A percentile compares a stretch with the other conserved stretches of the same genome.
These are phyloP conservation scores for Novymonas esmeraldas DNA, from an alignment of 208 protist genomes.

Conservation along the genomic window DNA sequence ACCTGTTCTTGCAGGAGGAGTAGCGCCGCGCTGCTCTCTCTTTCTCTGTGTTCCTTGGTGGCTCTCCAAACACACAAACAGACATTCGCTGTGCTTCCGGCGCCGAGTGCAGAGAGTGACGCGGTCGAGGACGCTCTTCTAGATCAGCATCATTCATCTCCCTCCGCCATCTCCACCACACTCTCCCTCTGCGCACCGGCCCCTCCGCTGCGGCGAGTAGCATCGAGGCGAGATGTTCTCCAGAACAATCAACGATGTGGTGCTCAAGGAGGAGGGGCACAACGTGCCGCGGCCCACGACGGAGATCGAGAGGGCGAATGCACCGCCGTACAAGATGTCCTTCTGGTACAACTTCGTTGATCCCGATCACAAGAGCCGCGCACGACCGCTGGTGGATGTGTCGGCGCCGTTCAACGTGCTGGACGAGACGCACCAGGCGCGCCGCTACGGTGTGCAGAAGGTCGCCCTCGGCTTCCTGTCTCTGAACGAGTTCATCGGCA, in stretches of 20 bases:
- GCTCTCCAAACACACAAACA: no score
- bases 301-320: conserved; percentile 35
- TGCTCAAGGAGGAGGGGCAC: conserved; percentile 61
- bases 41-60: conserved; percentile 7
- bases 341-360: conserved; percentile 68
- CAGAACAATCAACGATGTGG: conserved; percentile 54
- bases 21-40: no score
- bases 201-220: neutral
- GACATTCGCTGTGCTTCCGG: no score
- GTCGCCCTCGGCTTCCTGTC: conserved; percentile 61
- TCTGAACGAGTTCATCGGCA: conserved; percentile 72
- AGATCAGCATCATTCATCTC: no score
- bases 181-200: neutral
- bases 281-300: conserved; percentile 39
- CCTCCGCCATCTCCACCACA: neutral
- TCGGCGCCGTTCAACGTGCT: conserved; percentile 77
- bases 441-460: conserved; percentile 70
- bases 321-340: conserved; percentile 52
- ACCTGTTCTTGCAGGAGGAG: neutral
- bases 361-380: conserved; percentile 36
- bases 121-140: no score
- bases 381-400: conserved; percentile 68
- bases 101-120: no score
- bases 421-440: conserved; percentile 82
- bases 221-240: conserved; percentile 54